Evolutionary conservation across 257 asterid genomes (phyloP), one percentile per base, ranked within the genome.

Genomic region (Nicotiana noctiflora): DNA sequence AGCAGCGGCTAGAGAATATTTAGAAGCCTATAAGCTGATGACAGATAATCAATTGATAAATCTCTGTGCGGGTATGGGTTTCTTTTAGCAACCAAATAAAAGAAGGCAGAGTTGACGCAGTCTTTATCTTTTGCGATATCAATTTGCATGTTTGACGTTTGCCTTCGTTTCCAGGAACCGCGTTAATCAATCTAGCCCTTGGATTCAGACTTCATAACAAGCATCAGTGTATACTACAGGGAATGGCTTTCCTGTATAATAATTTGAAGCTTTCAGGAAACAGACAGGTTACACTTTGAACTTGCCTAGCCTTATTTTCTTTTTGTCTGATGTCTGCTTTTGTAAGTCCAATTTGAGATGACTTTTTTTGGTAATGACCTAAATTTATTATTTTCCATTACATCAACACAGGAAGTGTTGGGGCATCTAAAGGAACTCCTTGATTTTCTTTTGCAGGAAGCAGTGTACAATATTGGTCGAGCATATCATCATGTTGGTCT

Each of bases 401-500:
- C 59, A 23, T 23, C 21, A 72, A 21, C 77, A 4, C 23, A 21
- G 76, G 0, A 49, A 49, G 23, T 74, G 61, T 74, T 49, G 40
- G 21, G 14, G 37, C 32, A 79, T 56, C 49, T 78, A 17, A 81
- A 46, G 57, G 60, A 19, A 51, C 64, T 32, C 18, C 29, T 18
- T 15, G 12, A 76, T 14, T 74, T 27, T 80, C 61, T 44, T 52
- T 68, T 77, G 86, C 88, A 92, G 95, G 97, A 92, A 85, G 87
- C 97, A 1, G 13, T 91, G 59, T 92, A 88, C 68, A 94, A 92
- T 88, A 88, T 94, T 25, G 97, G 90, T 27, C 89, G 97, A 79
- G 97, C 97, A 13, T 94, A 87, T 81, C 98, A 94, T 84, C 98
- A 94, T 17, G 90, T 92, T 3, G 97, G 95, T 80, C 88, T 92